Base-by-base conservation (phyloP, 2,329 filamentous ascomycete species). In the Talaromyces sp. region DNA sequence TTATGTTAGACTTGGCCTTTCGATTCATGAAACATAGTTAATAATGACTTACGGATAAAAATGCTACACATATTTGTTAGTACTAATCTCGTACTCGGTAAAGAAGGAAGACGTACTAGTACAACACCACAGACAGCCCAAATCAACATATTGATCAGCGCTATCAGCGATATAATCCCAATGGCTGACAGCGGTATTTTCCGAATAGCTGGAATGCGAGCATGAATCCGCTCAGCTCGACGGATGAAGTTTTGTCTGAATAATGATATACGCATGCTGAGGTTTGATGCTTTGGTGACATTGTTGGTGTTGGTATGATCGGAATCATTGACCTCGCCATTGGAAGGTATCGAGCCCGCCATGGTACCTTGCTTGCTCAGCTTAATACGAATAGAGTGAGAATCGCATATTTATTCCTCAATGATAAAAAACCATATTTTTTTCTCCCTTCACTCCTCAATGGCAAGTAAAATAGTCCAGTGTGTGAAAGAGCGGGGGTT, bases 51-150 rank as follows among this genome's bases (percentile, higher is more conserved):
- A 78, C 77, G 76, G 74, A 67, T 78, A 72, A 58, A 74, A 78
- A 65, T 71, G 71, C 77, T 79, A 52, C 31, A 13, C n/a, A 8
- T 11, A 22, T n/a, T n/a, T 19, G 16, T 59, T 45, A 59, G 56
- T 5, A 19, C 13, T 24, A 24, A 45, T 59, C 27, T 33, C 37
- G 31, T n/a, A 3, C 14, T 9, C 14, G 43, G n/a, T 33, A 33
- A 8, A 35, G 16, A 27, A 60, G n/a, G 11, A 39, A 56, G 48
- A 71, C 79, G 57, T 78, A 85, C 84, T 70, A 88, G 71, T 3
- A 88, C 82, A 67, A 88, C 81, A 10, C 82, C 86, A 10, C 83
- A 83, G 24, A 81, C 83, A 58, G 83, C 78, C 87, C 87, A 89
- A 9, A 86, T 84, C 2, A 85, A 61, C 3, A 84, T 70, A 72